Evolutionary conservation across 164 flowering plant species (phyloP), one percentile per base, ranked within the genome.

Genomic region (Cinnamomum micranthum): DNA sequence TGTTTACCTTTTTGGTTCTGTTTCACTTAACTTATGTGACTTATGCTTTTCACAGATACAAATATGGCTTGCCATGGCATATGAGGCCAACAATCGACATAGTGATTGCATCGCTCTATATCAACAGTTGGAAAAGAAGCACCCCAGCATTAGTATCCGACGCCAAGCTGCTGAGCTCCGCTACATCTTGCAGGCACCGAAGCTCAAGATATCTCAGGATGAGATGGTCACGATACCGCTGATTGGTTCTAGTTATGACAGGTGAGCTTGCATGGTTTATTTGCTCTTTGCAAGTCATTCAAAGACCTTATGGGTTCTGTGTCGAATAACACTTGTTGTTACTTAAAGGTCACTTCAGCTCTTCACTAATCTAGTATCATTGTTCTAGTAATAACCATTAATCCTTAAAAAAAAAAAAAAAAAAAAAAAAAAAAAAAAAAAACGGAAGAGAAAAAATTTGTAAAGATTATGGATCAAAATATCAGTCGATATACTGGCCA

Each of bases 31-130:
- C 27, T 50, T 35, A 24, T 0, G 11, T 41, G 47, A 6, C 47
- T 41, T 41, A 41, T 41, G 47, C 47, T 22, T 33, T 74, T 58
- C 78, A 70, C 88, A 95, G 99, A 95, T 93, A 73, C 98, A 93
- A 78, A 93, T 93, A 83, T 95, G 99, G 99, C 90, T 95, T 62
- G 99, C 99, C 22, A 93, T 95, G 98, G 99, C 99, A 33, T 95
- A 95, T 69, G 99, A 93, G 78, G 99, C 99, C 24, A 91, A 93
- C 71, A 90, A 93, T 68, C 92, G 99, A 35, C 98, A 92, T 75
- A 78, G 76, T 10, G 98, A 95, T 80, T 93, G 99, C 81, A 95
- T 95, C 79, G 88, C 80, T 15, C 91, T 93, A 55, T 95, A 95
- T 81, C 81, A 73, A 76, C 88, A 89, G 72, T 79, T 95, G 84